Percentiles rank a stretch among this genome's conserved stretches.
These are phyloP conservation scores for Pseudogymnoascus pannorum DNA, from an alignment of 2,329 filamentous ascomycete genomes.

Conservation along the genomic window DNA sequence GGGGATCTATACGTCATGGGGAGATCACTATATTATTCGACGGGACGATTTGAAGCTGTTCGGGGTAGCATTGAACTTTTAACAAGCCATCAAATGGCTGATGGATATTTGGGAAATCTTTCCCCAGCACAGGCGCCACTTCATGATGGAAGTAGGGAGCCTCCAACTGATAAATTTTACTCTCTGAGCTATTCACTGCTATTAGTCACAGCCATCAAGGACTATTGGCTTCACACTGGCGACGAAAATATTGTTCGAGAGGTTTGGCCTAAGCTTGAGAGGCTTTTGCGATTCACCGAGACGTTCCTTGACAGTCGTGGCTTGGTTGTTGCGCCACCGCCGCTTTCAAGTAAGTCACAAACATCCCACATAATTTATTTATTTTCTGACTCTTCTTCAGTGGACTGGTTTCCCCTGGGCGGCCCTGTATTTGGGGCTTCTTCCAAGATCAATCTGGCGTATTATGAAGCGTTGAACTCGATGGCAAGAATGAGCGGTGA, in stretches of 20 bases:
- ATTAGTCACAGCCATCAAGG: slow-evolving; percentile 19
- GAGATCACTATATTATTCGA: slow-evolving; percentile 19
- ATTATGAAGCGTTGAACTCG: slow-evolving; percentile 18
- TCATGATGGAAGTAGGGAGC: slow-evolving; percentile 13
- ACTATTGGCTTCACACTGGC: slow-evolving; percentile 21
- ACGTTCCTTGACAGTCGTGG: slow-evolving; percentile 15
- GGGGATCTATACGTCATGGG: slow-evolving; percentile 19
- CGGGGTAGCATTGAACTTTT: slow-evolving; percentile 19
- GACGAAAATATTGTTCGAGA: slow-evolving; percentile 11
- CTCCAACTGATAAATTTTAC: slow-evolving; percentile 20
- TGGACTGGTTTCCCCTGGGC: slow-evolving; percentile 20
- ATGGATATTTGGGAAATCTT: slow-evolving; percentile 20
- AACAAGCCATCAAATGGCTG: slow-evolving; percentile 18
- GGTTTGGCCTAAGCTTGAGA: slow-evolving; percentile 16
- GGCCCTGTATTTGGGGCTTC: slow-evolving; percentile 20
- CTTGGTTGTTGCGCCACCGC: slow-evolving; percentile 19
- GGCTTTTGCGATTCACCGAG: slow-evolving; percentile 16
- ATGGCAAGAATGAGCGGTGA: slow-evolving; percentile 17
- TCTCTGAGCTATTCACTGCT: slow-evolving; percentile 20
- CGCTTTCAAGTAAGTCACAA: slow-evolving; percentile 15
- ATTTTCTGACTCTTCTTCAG: slow-evolving; percentile 7
- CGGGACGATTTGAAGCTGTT: slow-evolving; percentile 17
- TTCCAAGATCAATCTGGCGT: slow-evolving; percentile 20
- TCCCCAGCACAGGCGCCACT: slow-evolving; percentile 18
- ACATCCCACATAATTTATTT: neutral